Evolutionary conservation across 2,329 filamentous ascomycete species (phyloP).

Genomic region (Colletotrichum sp.): DNA sequence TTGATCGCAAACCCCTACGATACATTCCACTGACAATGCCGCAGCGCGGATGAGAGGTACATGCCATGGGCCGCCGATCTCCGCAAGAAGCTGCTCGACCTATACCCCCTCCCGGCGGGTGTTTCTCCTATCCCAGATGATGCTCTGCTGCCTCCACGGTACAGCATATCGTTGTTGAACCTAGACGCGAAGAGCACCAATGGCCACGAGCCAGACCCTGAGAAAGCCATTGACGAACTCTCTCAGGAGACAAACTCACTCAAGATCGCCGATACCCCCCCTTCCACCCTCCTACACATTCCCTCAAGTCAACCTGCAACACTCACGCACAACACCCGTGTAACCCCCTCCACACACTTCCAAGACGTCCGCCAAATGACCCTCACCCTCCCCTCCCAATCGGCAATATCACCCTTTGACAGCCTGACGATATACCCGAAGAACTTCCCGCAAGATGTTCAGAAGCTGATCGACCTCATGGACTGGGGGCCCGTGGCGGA

Average conservation of each 20-base stretch:
- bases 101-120: slow-evolving; percentile 72
- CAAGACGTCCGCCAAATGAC: slow-evolving; percentile 86
- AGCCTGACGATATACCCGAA: slow-evolving; percentile 84
- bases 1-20: background rate
- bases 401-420: slow-evolving; percentile 71
- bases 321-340: slow-evolving; percentile 69
- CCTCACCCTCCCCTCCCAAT: slow-evolving; percentile 3
- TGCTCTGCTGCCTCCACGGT: slow-evolving; percentile 78
- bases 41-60: slow-evolving; percentile 81
- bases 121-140: slow-evolving; percentile 75
- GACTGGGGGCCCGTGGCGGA: slow-evolving; percentile 79
- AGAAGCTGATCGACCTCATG: slow-evolving; percentile 79
- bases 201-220: background rate
- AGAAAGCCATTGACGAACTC: background rate
- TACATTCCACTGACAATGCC: background rate
- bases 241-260: background rate
- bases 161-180: slow-evolving; percentile 55
- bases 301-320: slow-evolving; percentile 60
- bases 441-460: slow-evolving; percentile 83
- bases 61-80: slow-evolving; percentile 78
- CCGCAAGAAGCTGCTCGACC: slow-evolving; percentile 66
- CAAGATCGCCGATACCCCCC: slow-evolving; percentile 1
- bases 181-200: background rate
- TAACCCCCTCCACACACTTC: slow-evolving; percentile 82
- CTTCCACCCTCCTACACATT: slow-evolving; percentile 54